Evolutionary conservation across 306 rosid genomes (phyloP).

Genomic region (Pterocarpus macrocarpus): DNA sequence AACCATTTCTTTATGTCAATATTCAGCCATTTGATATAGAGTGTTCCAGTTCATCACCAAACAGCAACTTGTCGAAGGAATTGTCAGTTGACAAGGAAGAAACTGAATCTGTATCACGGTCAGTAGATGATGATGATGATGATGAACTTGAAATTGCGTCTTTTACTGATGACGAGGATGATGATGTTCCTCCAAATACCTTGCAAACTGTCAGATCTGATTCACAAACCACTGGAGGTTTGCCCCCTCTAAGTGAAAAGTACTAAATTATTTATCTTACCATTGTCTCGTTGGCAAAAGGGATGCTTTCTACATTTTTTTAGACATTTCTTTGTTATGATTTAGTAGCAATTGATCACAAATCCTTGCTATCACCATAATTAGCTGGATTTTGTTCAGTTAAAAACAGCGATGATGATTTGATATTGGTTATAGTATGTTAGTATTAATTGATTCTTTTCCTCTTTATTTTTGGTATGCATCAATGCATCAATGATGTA

Average conservation of each 20-base stretch:
- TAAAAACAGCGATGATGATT: conserved; percentile 22
- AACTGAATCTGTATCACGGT: conserved; percentile 61
- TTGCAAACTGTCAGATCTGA: conserved; percentile 53
- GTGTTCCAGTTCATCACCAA: conserved; percentile 68
- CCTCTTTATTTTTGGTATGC: conserved; percentile 10
- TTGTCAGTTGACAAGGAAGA: conserved; percentile 60
- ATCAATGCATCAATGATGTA: not conserved
- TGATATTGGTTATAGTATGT: conserved; percentile 5
- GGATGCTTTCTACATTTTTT: conserved; percentile 26
- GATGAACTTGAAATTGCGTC: conserved; percentile 72
- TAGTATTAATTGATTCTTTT: conserved; percentile 10
- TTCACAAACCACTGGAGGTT: conserved; percentile 58
- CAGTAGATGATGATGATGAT: conserved; percentile 45
- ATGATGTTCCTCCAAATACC: conserved; percentile 60
- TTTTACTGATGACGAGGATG: conserved; percentile 74
- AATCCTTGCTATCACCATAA: conserved; percentile 23
- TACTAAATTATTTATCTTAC: conserved; percentile 39
- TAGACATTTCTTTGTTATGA: conserved; percentile 26
- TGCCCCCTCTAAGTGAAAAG: conserved; percentile 55
- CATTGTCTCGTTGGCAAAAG: not conserved
- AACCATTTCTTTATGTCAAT: conserved; percentile 65
- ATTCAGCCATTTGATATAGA: conserved; percentile 69
- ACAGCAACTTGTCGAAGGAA: conserved; percentile 62
- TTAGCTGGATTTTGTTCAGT: conserved; percentile 29
- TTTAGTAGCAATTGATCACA: conserved; percentile 31